A percentile compares a stretch with the other conserved stretches of the same genome.
Evolutionary conservation across 2,329 filamentous ascomycete genomes (phyloP).

Genomic region (Colletotrichum euphorbiae): DNA sequence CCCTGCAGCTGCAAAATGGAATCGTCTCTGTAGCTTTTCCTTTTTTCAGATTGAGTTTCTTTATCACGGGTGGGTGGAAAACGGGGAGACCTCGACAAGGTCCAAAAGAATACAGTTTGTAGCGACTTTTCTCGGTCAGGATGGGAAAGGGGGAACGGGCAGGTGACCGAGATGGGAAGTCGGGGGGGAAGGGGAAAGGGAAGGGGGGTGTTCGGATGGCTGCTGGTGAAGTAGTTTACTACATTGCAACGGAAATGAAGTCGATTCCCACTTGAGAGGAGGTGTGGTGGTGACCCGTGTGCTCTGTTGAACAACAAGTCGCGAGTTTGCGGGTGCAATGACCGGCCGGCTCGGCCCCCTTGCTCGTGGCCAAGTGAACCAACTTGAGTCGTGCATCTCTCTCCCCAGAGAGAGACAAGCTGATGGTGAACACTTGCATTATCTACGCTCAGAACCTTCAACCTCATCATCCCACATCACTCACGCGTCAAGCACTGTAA

Average conservation of each 20-base stretch:
- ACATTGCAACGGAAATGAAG: too few relatives aligned
- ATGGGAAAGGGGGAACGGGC: neutral
- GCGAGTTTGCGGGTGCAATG: too few relatives aligned
- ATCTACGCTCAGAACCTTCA: neutral
- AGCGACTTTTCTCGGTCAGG: neutral
- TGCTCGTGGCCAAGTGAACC: neutral
- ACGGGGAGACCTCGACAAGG: neutral
- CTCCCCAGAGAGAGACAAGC: neutral
- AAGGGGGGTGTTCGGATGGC: too few relatives aligned
- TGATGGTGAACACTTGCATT: too few relatives aligned
- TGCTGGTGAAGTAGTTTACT: too few relatives aligned
- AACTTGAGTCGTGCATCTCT: slow-evolving; percentile 17
- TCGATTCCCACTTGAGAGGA: too few relatives aligned
- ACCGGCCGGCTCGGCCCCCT: neutral
- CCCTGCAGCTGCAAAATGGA: too few relatives aligned
- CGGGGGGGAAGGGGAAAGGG: too few relatives aligned
- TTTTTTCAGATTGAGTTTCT: neutral
- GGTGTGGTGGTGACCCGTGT: too few relatives aligned
- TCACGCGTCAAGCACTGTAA: too few relatives aligned
- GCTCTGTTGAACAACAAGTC: too few relatives aligned
- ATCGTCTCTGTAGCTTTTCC: neutral
- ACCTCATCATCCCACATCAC: too few relatives aligned
- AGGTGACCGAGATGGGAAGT: neutral
- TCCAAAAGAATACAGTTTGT: neutral
- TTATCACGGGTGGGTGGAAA: neutral